Conservation (phyloP, 2,329 filamentous ascomycete genomes). For the Thelonectria rubi region DNA sequence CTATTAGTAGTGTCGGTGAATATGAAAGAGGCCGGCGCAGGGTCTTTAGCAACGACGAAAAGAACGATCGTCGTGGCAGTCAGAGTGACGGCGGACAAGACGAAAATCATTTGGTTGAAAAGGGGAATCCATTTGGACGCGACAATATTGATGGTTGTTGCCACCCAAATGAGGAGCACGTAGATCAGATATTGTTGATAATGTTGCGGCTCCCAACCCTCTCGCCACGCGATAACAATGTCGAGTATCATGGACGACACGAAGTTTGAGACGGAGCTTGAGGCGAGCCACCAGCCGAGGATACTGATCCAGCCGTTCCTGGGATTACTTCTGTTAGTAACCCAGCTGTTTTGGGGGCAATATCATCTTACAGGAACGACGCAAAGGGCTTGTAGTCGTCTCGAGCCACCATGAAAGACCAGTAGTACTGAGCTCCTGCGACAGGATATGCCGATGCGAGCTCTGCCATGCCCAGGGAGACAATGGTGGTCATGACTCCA, state of each 20-base stretch:
- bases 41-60: constrained; percentile 19
- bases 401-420: constrained; percentile 38
- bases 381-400: constrained; percentile 40
- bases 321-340: neutral
- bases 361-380: constrained; percentile 35
- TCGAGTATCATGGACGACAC: constrained; percentile 36
- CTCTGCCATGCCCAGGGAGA: constrained; percentile 42
- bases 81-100: constrained; percentile 22
- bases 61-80: constrained; percentile 25
- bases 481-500: constrained; percentile 40
- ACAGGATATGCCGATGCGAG: constrained; percentile 41
- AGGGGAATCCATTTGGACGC: constrained; percentile 42
- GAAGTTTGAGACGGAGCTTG: constrained; percentile 37
- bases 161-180: constrained; percentile 65
- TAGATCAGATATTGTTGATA: constrained; percentile 78
- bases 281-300: constrained; percentile 35
- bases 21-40: constrained; percentile 22
- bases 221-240: constrained; percentile 45
- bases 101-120: constrained; percentile 31
- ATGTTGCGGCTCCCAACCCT: constrained; percentile 61
- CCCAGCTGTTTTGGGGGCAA: neutral
- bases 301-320: constrained; percentile 37
- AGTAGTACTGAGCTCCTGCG: constrained; percentile 42
- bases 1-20: constrained; percentile 28
- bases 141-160: constrained; percentile 70